A percentile compares a stretch with the other conserved stretches of the same genome.
phyloP scores from a whole-genome alignment of 257 asterid species.

The Lavandula angustifolia region DNA sequence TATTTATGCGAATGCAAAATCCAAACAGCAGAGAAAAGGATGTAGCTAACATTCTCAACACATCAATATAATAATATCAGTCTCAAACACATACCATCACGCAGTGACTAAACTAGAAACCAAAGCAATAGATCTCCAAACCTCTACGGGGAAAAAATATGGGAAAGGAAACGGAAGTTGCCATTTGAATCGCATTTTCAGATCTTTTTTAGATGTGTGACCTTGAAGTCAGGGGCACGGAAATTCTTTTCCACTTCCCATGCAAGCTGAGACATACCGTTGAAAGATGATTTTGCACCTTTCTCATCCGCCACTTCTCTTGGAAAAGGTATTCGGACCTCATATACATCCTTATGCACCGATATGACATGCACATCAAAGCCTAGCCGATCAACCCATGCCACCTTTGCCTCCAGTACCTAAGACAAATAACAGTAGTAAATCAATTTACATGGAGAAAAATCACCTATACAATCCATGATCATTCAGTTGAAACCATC shows the following conservation, averaged over 20 bases:
- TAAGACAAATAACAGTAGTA: slow-evolving; percentile 30
- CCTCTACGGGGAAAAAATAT: background rate
- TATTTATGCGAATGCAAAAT: background rate
- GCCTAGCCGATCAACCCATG: slow-evolving; percentile 93
- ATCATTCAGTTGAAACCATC: slow-evolving; percentile 21
- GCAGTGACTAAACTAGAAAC: slow-evolving; percentile 13
- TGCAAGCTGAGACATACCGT: slow-evolving; percentile 94
- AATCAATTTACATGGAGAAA: slow-evolving; percentile 25
- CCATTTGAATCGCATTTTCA: slow-evolving; percentile 29
- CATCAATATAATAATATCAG: background rate
- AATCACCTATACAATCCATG: background rate
- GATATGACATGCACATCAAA: slow-evolving; percentile 71
- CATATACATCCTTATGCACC: slow-evolving; percentile 57
- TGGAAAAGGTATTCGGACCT: slow-evolving; percentile 90
- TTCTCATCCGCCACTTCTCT: slow-evolving; percentile 84
- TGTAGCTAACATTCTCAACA: background rate
- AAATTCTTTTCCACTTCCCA: slow-evolving; percentile 91
- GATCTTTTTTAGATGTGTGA: slow-evolving; percentile 63
- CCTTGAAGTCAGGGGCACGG: slow-evolving; percentile 59
- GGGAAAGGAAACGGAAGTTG: background rate
- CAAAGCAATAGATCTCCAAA: slow-evolving; percentile 9
- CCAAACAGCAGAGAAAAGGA: background rate
- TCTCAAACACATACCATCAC: background rate
- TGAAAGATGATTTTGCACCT: slow-evolving; percentile 96
- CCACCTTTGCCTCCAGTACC: slow-evolving; percentile 86